Base-by-base conservation (phyloP, 306 rosid genomes). In the Sechiopsis laciniata region DNA sequence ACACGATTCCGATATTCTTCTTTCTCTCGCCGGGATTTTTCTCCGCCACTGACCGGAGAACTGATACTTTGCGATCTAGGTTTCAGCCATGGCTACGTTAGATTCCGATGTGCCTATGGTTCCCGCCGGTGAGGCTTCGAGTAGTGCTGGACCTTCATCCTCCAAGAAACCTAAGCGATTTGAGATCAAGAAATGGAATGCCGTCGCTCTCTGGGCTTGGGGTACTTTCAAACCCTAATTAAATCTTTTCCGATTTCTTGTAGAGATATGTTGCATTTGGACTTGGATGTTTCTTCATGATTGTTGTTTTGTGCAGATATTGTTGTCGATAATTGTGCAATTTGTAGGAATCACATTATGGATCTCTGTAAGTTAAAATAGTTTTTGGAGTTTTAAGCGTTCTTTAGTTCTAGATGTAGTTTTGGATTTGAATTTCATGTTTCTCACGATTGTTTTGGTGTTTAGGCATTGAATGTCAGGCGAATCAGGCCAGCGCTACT, bases 141-240 rank as follows among this genome's bases (percentile, higher is more conserved):
- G 88, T 57, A 74, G 84, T 2, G 82, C 88, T 59, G 85, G 90
- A 16, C 85, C 94, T 20, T 89, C 89, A 0, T 83, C 96, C 5
- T 67, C 85, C 67, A 93, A 87, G 83, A 93, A 86, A 62, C 85
- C 90, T 13, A 90, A 93, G 79, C 91, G 90, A 8, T 93, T 93
- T 61, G 96, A 90, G 87, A 90, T 93, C 83, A 90, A 93, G 75
- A 93, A 93, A 74, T 93, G 98, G 97, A 93, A 93, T 83, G 97
- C 90, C 19, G 96, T 93, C 10, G 80, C 96, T 56, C 98, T 93
- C 67, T 93, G 97, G 98, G 96, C 97, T 32, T 90, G 96, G 97
- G 98, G 96, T 92, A 46, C 22, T 68, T 72, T 29, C 3, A 59
- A 74, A 53, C 80, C 82, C 78, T 78, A 85, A 76, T 79, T 79